Conservation (phyloP, 2,329 filamentous ascomycete genomes). For the Ophiosphaerella herpotricha region DNA sequence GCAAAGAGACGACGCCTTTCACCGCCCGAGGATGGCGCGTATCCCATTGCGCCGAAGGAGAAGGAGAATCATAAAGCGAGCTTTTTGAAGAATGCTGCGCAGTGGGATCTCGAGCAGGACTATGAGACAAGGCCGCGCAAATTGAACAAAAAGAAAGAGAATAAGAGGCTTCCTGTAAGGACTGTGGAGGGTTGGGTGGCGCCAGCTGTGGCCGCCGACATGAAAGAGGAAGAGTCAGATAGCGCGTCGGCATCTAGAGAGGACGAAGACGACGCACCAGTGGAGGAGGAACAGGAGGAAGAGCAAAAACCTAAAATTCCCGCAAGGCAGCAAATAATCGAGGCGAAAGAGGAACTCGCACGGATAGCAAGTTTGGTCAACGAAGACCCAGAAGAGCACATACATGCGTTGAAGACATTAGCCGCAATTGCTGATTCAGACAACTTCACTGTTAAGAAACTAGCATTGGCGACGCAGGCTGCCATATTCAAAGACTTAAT, state of each 20-base stretch:
- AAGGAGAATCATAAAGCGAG: slow-evolving; percentile 46
- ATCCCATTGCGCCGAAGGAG: slow-evolving; percentile 14
- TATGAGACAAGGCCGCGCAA: slow-evolving; percentile 84
- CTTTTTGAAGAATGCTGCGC: slow-evolving; percentile 75
- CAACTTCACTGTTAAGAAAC: slow-evolving; percentile 77
- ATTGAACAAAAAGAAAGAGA: slow-evolving; percentile 72
- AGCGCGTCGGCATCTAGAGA: slow-evolving; percentile 66
- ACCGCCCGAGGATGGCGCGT: slow-evolving; percentile 36
- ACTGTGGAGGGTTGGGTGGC: slow-evolving; percentile 77
- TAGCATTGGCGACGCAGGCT: slow-evolving; percentile 84
- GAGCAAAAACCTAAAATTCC: slow-evolving; percentile 68
- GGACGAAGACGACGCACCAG: slow-evolving; percentile 56
- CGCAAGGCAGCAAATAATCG: slow-evolving; percentile 76
- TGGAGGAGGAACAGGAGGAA: slow-evolving; percentile 46
- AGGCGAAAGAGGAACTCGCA: slow-evolving; percentile 91
- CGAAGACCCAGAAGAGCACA: slow-evolving; percentile 91
- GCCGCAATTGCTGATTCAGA: slow-evolving; percentile 72
- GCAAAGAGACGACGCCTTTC: slow-evolving; percentile 46
- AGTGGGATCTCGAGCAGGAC: slow-evolving; percentile 90
- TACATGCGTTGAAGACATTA: slow-evolving; percentile 76
- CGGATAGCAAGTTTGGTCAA: slow-evolving; percentile 80
- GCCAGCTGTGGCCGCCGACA: slow-evolving; percentile 48
- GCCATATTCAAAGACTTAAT: slow-evolving; percentile 95
- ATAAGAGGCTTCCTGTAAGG: slow-evolving; percentile 81
- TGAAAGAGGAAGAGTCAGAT: slow-evolving; percentile 62